Evolutionary conservation across 257 asterid genomes (phyloP).

Genomic region (Forsythia viridissima): DNA sequence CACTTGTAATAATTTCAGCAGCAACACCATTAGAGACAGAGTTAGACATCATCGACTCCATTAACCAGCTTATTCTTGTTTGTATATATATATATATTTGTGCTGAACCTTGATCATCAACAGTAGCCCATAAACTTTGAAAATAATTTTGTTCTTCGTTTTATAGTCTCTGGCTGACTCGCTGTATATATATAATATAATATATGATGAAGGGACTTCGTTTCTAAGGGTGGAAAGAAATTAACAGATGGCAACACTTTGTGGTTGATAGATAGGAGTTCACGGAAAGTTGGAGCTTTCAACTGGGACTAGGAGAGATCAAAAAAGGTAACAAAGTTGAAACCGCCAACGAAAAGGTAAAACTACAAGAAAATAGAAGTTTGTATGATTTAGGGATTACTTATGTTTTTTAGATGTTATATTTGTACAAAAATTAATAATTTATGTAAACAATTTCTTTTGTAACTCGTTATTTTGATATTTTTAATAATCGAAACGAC

Average conservation of each 20-base stretch:
- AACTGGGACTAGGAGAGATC: conserved; percentile 6
- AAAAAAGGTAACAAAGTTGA: conserved; percentile 3
- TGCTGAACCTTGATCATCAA: conserved; percentile 18
- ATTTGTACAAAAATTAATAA: too few relatives aligned
- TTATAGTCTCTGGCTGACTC: not conserved
- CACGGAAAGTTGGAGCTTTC: conserved; percentile 32
- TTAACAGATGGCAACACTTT: conserved; percentile 32
- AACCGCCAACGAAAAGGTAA: conserved; percentile 2
- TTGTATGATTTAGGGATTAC: too few relatives aligned
- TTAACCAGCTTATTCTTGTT: conserved; percentile 16
- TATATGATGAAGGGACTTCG: not conserved
- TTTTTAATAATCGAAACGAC: too few relatives aligned
- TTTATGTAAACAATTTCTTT: too few relatives aligned
- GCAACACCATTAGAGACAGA: conserved; percentile 14
- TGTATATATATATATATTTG: not conserved
- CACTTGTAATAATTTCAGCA: conserved; percentile 7
- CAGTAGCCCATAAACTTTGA: conserved; percentile 9
- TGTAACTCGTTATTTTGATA: too few relatives aligned
- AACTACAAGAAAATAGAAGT: too few relatives aligned
- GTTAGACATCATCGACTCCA: conserved; percentile 17
- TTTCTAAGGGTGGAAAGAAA: not conserved
- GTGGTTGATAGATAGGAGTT: conserved; percentile 21
- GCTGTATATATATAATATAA: too few relatives aligned
- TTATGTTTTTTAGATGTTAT: too few relatives aligned
- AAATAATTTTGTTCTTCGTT: not conserved